Base-by-base conservation (phyloP, 2,329 filamentous ascomycete genomes). In the Fusarium euwallaceae region DNA sequence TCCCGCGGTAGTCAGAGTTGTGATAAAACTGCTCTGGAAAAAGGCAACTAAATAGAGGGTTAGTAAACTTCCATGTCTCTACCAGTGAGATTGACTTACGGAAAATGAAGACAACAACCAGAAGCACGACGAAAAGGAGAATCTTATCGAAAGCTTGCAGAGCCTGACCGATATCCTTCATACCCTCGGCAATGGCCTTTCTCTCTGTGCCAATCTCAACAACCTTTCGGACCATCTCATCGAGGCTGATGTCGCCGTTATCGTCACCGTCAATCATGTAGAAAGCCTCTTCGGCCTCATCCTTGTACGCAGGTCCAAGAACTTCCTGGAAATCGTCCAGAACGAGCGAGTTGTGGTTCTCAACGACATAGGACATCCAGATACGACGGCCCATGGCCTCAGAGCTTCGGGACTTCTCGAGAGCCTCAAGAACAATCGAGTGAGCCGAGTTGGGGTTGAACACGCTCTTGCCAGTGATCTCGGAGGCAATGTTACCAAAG, bases 301-400 rank as follows among this genome's bases (percentile, higher is more conserved):
- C 86, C 72, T 91, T 90, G 78, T 93, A 92, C 7, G 90, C 89
- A 0, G 89, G 85, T 3, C 96, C 96, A 69, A 99, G 92, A 11
- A 98, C 96, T 81, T 98, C 96, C 34, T 92, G 81, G 41, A 99
- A 89, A 80, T 99, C 97, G 6, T 98, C 95, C 10, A 89, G 83
- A 76, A 90, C 94, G 10, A 99, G 87, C 1, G 92, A 87, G 45
- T 98, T 94, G 68, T 92, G 92, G 77, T 95, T 95, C 83, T 98
- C 96, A 5, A 97, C 91, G 2, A 98, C 97, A 81, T 98, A 97
- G 1, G 95, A 98, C 94, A 98, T 97, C 97, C 97, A 98, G 72
- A 98, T 92, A 79, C 97, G 93, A 76, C 91, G 93, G n/a, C 94
- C 95, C 67, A 98, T 86, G n/a, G 97, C 97, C 82, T 98, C 95